A percentile compares a stretch with the other conserved stretches of the same genome.
Evolutionary conservation across 1,284 basidiomycete genomes (phyloP).

Genomic region (Ustilago curta): DNA sequence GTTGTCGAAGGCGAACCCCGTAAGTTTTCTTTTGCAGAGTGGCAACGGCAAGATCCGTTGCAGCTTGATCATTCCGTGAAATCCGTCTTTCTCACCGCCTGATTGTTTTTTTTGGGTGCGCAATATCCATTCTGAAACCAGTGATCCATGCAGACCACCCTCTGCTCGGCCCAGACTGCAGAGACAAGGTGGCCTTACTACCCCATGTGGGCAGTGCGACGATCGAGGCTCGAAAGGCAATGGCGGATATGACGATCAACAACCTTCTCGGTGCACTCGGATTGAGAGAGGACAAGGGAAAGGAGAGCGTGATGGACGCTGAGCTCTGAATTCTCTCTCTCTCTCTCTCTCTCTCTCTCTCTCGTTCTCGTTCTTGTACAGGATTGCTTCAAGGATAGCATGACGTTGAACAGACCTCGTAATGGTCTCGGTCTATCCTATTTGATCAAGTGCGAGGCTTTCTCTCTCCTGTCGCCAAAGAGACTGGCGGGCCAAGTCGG

Average conservation of each 20-base stretch:
- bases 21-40: conserved; percentile 25
- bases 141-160: conserved; percentile 80
- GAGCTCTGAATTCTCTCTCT: too few relatives aligned
- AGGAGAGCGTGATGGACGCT: conserved; percentile 43
- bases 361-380: too few relatives aligned
- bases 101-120: background rate
- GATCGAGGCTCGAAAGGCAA: conserved; percentile 81
- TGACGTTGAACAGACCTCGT: too few relatives aligned
- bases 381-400: too few relatives aligned
- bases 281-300: conserved; percentile 32
- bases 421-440: too few relatives aligned
- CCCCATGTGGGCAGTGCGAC: conserved; percentile 94
- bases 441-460: too few relatives aligned
- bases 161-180: conserved; percentile 72
- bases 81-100: conserved; percentile 6
- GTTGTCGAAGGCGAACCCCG: conserved; percentile 91
- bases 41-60: conserved; percentile 27
- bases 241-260: conserved; percentile 74
- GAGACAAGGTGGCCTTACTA: conserved; percentile 78
- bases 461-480: too few relatives aligned
- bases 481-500: too few relatives aligned
- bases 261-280: conserved; percentile 58
- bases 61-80: conserved; percentile 17
- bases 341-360: too few relatives aligned
- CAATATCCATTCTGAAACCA: conserved; percentile 10